A percentile compares a stretch with the other conserved stretches of the same genome.
Evolutionary conservation across 2,329 filamentous ascomycete genomes (phyloP).

Genomic region (Moelleriella libera): DNA sequence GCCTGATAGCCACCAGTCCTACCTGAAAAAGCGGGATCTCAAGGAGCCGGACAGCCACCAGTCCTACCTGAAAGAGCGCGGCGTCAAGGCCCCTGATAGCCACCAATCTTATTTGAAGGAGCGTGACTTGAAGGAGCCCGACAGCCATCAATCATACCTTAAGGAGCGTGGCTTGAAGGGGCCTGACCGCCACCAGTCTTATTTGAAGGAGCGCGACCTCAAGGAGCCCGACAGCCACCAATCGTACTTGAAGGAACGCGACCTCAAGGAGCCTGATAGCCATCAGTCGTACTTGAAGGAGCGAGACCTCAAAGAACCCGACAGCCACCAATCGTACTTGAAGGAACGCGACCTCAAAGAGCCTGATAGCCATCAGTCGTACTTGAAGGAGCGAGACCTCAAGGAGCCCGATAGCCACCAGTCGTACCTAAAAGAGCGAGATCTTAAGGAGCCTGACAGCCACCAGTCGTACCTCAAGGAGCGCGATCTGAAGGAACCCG

Average conservation of each 20-base stretch:
- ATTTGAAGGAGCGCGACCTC: neutral
- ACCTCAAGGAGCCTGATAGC: neutral
- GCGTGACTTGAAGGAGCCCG: neutral
- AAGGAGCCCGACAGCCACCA: neutral
- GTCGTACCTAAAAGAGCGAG: neutral
- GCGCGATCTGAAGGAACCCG: neutral
- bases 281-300: neutral
- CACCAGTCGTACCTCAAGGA: conserved; percentile 1
- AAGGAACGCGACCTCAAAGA: neutral
- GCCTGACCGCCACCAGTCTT: neutral
- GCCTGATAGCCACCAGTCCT: no score
- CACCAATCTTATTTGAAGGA: no score
- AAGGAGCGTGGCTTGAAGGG: neutral
- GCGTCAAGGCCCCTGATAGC: no score
- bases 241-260: neutral
- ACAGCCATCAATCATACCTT: neutral
- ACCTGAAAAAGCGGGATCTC: no score
- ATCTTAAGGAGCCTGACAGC: neutral
- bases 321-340: neutral
- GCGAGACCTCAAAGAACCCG: neutral
- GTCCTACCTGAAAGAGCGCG: no score
- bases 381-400: neutral
- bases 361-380: neutral
- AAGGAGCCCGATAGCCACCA: neutral
- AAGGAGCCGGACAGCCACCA: no score